These are phyloP conservation scores for Didymosphaeria variabile DNA, from an alignment of 2,329 filamentous ascomycete species.

Conservation along the genomic window DNA sequence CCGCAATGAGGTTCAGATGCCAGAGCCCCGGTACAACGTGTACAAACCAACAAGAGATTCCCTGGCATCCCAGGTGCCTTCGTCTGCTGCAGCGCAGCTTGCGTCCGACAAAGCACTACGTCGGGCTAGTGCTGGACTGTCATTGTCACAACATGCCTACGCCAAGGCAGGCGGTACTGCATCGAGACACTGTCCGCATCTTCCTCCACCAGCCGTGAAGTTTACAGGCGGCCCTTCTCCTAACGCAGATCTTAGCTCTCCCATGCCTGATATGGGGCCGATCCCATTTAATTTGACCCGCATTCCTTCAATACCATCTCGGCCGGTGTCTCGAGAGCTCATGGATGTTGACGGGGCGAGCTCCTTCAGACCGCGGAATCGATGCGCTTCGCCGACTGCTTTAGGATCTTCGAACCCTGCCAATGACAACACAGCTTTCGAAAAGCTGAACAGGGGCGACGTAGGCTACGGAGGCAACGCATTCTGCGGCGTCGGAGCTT, in stretches of 20 bases:
- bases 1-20: slow-evolving; percentile 86
- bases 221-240: slow-evolving; percentile 40
- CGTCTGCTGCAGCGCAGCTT: slow-evolving; percentile 31
- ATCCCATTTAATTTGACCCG: slow-evolving; percentile 60
- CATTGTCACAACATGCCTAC: slow-evolving; percentile 39
- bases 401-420: slow-evolving; percentile 25
- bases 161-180: slow-evolving; percentile 34
- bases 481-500: slow-evolving; percentile 38
- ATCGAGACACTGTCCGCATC: slow-evolving; percentile 29
- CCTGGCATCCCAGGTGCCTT: slow-evolving; percentile 31
- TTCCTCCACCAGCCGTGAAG: slow-evolving; percentile 43
- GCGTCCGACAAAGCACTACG: slow-evolving; percentile 37
- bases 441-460: slow-evolving; percentile 74
- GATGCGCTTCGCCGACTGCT: slow-evolving; percentile 31
- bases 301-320: slow-evolving; percentile 38
- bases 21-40: slow-evolving; percentile 83
- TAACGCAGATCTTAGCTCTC: slow-evolving; percentile 32
- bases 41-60: slow-evolving; percentile 74
- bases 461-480: slow-evolving; percentile 52
- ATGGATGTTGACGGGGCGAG: slow-evolving; percentile 42
- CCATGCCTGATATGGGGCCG: slow-evolving; percentile 55
- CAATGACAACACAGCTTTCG: slow-evolving; percentile 57
- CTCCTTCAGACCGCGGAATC: slow-evolving; percentile 34
- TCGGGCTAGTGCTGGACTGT: slow-evolving; percentile 45
- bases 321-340: slow-evolving; percentile 41